phyloP scores from a whole-genome alignment of 2,329 filamentous ascomycete genomes.

The Venturia asperata region DNA sequence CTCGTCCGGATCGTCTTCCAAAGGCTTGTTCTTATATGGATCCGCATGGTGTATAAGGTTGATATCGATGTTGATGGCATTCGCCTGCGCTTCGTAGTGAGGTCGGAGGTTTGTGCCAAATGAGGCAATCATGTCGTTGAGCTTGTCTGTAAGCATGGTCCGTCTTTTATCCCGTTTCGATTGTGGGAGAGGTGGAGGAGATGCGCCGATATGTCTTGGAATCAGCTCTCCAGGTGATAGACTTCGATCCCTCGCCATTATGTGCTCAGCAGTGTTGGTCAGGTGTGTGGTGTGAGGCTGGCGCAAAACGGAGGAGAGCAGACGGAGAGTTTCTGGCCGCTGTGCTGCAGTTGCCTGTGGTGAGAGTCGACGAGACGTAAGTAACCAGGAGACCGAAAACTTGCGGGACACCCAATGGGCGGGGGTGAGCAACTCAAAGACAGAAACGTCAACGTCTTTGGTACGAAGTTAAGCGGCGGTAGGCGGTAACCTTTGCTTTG shows the following conservation, averaged over 20 bases:
- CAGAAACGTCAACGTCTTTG: neutral
- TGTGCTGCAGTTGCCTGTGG: neutral
- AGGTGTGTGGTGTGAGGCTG: constrained; percentile 9
- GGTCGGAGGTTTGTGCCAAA: constrained; percentile 75
- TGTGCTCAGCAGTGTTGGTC: neutral
- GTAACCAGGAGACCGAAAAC: neutral
- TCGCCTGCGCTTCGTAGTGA: constrained; percentile 81
- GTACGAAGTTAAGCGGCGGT: neutral
- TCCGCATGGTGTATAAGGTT: constrained; percentile 78
- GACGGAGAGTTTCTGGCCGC: constrained; percentile 5
- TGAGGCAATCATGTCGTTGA: constrained; percentile 66
- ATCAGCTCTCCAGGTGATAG: constrained; percentile 36
- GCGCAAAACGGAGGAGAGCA: neutral
- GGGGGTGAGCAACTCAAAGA: neutral
- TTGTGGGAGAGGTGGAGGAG: constrained; percentile 15
- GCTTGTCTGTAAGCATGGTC: constrained; percentile 71
- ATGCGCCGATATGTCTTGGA: constrained; percentile 17
- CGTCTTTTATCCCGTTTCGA: constrained; percentile 90
- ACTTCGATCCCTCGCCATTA: constrained; percentile 20
- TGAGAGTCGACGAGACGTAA: neutral
- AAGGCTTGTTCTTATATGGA: constrained; percentile 64
- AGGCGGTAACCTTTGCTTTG: neutral
- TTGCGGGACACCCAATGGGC: neutral
- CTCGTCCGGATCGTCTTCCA: constrained; percentile 59
- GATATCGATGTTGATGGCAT: constrained; percentile 87